Conservation (phyloP, 495 filamentous ascomycete species). For the Penicillium atrosanguineum region DNA sequence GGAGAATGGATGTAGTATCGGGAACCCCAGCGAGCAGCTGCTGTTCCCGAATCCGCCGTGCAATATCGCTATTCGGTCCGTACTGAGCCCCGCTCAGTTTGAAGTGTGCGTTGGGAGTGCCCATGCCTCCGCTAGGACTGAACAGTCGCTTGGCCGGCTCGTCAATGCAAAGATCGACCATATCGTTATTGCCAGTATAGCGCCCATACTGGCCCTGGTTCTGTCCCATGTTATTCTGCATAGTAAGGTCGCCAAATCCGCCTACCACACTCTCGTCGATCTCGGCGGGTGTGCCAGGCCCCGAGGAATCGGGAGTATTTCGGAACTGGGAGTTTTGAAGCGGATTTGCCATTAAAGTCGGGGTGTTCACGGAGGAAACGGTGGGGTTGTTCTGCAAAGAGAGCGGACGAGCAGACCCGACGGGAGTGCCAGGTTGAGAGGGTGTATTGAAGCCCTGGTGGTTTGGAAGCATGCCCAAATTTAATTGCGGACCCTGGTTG, state of each 20-base stretch:
- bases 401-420: slow-evolving; percentile 60
- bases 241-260: slow-evolving; percentile 47
- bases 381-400: slow-evolving; percentile 89
- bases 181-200: slow-evolving; percentile 49
- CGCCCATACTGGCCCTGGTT: slow-evolving; percentile 51
- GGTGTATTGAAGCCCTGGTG: slow-evolving; percentile 75
- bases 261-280: slow-evolving; percentile 59
- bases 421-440: slow-evolving; percentile 84
- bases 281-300: slow-evolving; percentile 69
- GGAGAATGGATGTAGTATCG: slow-evolving; percentile 50
- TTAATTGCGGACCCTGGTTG: slow-evolving; percentile 65
- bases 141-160: slow-evolving; percentile 93
- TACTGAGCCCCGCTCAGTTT: slow-evolving; percentile 70
- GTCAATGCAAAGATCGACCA: slow-evolving; percentile 81
- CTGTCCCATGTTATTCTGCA: slow-evolving; percentile 59
- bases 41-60: slow-evolving; percentile 67
- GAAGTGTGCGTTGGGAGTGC: slow-evolving; percentile 64
- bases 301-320: slow-evolving; percentile 71
- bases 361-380: slow-evolving; percentile 96
- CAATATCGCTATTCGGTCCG: slow-evolving; percentile 71
- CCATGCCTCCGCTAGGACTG: slow-evolving; percentile 75
- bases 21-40: slow-evolving; percentile 67
- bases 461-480: slow-evolving; percentile 65
- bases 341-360: slow-evolving; percentile 71
- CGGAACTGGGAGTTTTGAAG: slow-evolving; percentile 61